A percentile compares a stretch with the other conserved stretches of the same genome.
These are phyloP conservation scores for Nicotiana obtusifolia DNA, from an alignment of 257 asterid species.

Conservation along the genomic window DNA sequence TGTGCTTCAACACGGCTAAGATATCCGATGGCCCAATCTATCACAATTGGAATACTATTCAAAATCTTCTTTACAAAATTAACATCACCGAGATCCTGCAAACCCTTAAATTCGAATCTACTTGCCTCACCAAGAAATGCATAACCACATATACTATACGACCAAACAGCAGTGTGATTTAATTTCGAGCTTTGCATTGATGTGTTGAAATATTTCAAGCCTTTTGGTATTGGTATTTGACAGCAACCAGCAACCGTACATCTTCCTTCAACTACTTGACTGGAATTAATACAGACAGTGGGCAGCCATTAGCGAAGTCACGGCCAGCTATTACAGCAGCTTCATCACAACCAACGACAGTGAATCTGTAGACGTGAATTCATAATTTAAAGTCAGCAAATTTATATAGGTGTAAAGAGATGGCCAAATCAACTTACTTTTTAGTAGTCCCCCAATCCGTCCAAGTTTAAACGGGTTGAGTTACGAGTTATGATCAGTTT, in stretches of 20 bases:
- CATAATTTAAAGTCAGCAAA: no score
- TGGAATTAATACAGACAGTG: slow-evolving; percentile 32
- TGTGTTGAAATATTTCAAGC: slow-evolving; percentile 12
- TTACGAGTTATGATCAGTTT: no score
- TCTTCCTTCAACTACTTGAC: slow-evolving; percentile 30
- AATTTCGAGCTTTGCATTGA: not conserved
- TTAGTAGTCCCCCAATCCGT: no score
- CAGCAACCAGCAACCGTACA: slow-evolving; percentile 74
- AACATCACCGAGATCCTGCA: slow-evolving; percentile 41
- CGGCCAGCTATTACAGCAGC: slow-evolving; percentile 23
- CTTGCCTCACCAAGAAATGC: slow-evolving; percentile 53
- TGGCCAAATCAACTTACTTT: no score
- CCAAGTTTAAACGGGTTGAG: no score
- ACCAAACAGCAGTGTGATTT: slow-evolving; percentile 30
- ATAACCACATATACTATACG: slow-evolving; percentile 47
- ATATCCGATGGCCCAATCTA: slow-evolving; percentile 69
- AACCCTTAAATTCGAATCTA: slow-evolving; percentile 39
- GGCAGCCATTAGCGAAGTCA: slow-evolving; percentile 46
- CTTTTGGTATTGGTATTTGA: slow-evolving; percentile 53
- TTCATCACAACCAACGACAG: slow-evolving; percentile 60
- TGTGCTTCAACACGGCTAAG: slow-evolving; percentile 29
- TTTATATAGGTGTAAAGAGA: no score
- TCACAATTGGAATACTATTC: slow-evolving; percentile 36
- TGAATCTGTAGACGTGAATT: slow-evolving; percentile 15
- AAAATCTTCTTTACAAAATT: slow-evolving; percentile 21